Percentiles rank a stretch among this genome's conserved stretches.
Evolutionary conservation across 1,284 basidiomycete species (phyloP).

Genomic region (Rhodotorula mucilaginosa): DNA sequence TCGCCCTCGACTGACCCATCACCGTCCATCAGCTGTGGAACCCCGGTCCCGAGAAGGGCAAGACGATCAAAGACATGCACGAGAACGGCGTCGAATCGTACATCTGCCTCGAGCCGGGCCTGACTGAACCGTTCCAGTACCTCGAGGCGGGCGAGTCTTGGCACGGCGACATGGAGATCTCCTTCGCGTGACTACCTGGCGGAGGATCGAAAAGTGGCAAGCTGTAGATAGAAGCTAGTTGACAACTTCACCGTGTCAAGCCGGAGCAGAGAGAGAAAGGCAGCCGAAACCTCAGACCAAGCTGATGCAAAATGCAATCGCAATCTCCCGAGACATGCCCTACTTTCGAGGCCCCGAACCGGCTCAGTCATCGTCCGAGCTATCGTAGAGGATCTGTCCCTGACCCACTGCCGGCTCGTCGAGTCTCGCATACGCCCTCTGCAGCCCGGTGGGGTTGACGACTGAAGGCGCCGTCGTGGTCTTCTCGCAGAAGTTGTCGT

Average conservation of each 20-base stretch:
- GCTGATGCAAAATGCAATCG: neutral
- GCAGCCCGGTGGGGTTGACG: neutral
- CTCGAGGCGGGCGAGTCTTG: constrained; percentile 45
- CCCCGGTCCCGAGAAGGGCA: constrained; percentile 47
- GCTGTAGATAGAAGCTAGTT: neutral
- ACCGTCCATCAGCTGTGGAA: constrained; percentile 47
- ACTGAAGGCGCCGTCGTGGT: neutral
- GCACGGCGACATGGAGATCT: constrained; percentile 33
- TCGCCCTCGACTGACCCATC: neutral
- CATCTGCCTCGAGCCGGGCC: constrained; percentile 48
- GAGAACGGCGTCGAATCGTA: constrained; percentile 47
- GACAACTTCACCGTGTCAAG: neutral
- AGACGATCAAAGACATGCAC: constrained; percentile 49
- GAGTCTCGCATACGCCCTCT: neutral
- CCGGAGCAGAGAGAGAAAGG: neutral
- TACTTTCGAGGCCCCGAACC: too few species aligned
- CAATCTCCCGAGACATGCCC: neutral
- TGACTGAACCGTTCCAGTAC: constrained; percentile 44
- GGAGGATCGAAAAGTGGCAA: neutral
- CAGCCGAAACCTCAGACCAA: neutral
- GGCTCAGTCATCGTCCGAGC: neutral
- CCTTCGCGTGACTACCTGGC: constrained; percentile 16
- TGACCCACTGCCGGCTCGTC: neutral
- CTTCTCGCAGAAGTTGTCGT: neutral
- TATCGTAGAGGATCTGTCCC: neutral